Evolutionary conservation across 2,329 filamentous ascomycete species (phyloP), one percentile per base, ranked within the genome.

Genomic region (Clonostachys sp.): DNA sequence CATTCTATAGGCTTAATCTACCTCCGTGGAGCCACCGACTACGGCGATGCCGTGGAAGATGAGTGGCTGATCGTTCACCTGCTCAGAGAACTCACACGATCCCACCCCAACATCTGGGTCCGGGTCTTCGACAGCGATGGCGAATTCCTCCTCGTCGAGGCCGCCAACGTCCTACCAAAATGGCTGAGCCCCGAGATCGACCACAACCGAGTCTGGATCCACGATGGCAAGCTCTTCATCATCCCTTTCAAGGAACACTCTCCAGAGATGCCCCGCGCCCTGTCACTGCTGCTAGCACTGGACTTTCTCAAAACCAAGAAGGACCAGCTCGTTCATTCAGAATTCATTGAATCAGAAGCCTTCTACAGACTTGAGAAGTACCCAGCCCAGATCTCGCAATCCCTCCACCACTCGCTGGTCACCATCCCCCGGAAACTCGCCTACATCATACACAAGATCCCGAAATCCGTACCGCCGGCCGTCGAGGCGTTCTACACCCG

Each of bases 51-150:
- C 0, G 84, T 97, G 5, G 92, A 96, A 60, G 94, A 99, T 58
- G 95, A 99, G 71, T 99, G 94, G 95, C 79, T 97, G 6, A 85
- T 97, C 50, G 91, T 97, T 17, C 96, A 91, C 67, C 71, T 97
- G 6, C 74, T 99, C 33, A 83, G 88, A 41, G 86, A 95, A 66
- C 70, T 97, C 56, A 91, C 86, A 56, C 87, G 77, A 55, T 75
- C 78, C 36, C 88, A 88, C 57, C 73, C 81, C 5, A 76, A 86
- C 50, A 73, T 91, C 8, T 99, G 92, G 91, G 80, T 91, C 42
- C 84, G 88, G 44, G 78, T 95, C 5, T 84, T 81, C 50, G 94
- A 99, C 63, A 86, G 84, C 44, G 94, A 97, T 67, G 95, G 95
- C 57, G 91, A 99, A 62, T 99, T 99, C 58, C 77, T 99, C 44